Base-by-base conservation (phyloP, 2,329 filamentous ascomycete species). In the Catunica adiposa region DNA sequence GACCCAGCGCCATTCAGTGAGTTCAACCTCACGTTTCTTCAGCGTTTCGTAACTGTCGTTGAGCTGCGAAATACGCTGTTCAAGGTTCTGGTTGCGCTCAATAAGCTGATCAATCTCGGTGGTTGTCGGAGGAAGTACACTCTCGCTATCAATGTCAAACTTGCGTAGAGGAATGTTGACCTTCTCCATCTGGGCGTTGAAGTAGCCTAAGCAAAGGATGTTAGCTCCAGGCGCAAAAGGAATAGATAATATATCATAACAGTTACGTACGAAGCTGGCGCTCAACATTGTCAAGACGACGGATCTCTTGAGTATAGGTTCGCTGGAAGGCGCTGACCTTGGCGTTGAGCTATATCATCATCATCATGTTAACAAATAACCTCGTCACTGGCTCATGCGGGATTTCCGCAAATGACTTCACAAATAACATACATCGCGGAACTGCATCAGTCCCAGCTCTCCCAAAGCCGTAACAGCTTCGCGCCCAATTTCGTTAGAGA, bases 21-120 rank as follows among this genome's bases (percentile, higher is more conserved):
- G 76, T 68, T 98, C 92, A 59, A 94, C 87, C 73, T 97, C 92
- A 57, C 90, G 83, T 74, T 92, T 96, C 79, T 97, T 97, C 68
- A 98, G 72, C 15, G 89, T 96, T 73, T 98, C 92, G 70, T 98
- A 97, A 73, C 89, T 97, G 67, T 97, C 92, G 68, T 97, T 97
- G 60, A 98, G 73, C 62, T 89, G 90, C 58, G 82, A 83, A 62
- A 98, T 81, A 60, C 92, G 82, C 72, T 94, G 86, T 71, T 98
- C 92, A 56, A 98, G 77, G 69, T 82, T 85, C 71, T 97, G 87
- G 68, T 88, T 87, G 64, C 90, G 86, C 67, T 97, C 90, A 58
- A 88, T 80, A 60, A 98, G 80, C 68, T 96, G 89, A 66, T 98
- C 92, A 60, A 98, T 98, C 70, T 98, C 92, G 61, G 88, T 84